Evolutionary conservation across 306 rosid species (phyloP).

Genomic region (Abrus pulchellus): DNA sequence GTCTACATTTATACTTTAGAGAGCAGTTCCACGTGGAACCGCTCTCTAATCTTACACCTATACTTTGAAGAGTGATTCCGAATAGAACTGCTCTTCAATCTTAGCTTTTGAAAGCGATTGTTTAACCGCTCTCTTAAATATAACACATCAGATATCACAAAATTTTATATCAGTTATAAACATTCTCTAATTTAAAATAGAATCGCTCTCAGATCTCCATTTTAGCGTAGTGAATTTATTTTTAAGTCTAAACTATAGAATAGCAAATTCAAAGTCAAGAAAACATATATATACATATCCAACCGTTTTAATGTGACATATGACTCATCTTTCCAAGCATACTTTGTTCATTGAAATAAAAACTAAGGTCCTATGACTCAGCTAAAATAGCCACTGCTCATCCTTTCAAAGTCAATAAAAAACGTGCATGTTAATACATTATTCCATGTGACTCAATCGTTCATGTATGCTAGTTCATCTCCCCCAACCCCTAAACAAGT

Average conservation of each 20-base stretch:
- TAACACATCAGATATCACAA: no score
- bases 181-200: no score
- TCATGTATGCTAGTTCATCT: conserved; percentile 44
- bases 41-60: no score
- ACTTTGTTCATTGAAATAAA: neutral
- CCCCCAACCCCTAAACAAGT: conserved; percentile 40
- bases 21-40: no score
- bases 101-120: no score
- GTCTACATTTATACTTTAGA: no score
- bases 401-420: conserved; percentile 47
- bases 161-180: no score
- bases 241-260: neutral
- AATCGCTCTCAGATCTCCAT: no score
- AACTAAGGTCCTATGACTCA: neutral
- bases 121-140: no score
- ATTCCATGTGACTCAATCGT: neutral
- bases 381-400: neutral
- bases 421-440: conserved; percentile 26
- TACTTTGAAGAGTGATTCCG: no score
- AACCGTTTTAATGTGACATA: neutral
- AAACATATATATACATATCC: neutral
- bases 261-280: conserved; percentile 19
- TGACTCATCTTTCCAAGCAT: conserved; percentile 3
- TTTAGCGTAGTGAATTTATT: no score
- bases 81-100: no score